Base-by-base conservation (phyloP, 768 basidiomycete species). In the Rhodotorula diobovata region DNA sequence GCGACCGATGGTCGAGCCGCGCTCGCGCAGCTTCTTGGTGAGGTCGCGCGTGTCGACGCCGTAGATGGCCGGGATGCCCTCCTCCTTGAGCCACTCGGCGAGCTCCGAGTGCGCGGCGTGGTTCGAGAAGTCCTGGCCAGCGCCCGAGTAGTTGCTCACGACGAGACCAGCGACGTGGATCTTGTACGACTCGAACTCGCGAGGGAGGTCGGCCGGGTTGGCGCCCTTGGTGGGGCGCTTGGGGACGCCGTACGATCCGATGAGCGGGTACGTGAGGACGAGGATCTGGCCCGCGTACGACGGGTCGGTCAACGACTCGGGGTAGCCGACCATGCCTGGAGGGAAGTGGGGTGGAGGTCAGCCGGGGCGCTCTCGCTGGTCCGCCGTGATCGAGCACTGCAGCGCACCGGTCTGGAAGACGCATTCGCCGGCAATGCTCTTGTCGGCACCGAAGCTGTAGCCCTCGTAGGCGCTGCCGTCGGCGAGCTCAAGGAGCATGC, bases 211-310 rank as follows among this genome's bases (percentile, higher is more conserved):
- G 61, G 70, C 68, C 2, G 68, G 65, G 59, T 70, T 73, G 45
- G 63, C 43, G 45, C 72, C 63, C 55, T 93, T 82, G 37, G 58
- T 39, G 16, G 82, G 81, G 71, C 88, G 85, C 66, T 92, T 87
- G 63, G 96, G 96, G 34, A 98, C 93, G 78, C 96, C 96, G 79
- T 99, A 99, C 80, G 97, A 98, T 48, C 96, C 96, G 74, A 98
- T 84, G 76, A 99, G 85, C 23, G 96, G 96, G 82, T 98, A 98
- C 4, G 96, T 98, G 76, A 98, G 85, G 74, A 99, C 87, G 69
- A 99, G 89, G 79, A 99, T 98, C 81, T 98, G 96, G 46, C 93
- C 93, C 80, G 95, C 89, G 81, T 99, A 99, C 4, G 95, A 98
- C 30, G 96, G 96, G 81, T 98, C 96, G 56, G 96, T 99, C 76